Evolutionary conservation across 2,329 filamentous ascomycete species (phyloP).

Genomic region (Pestalotiopsis sp.): DNA sequence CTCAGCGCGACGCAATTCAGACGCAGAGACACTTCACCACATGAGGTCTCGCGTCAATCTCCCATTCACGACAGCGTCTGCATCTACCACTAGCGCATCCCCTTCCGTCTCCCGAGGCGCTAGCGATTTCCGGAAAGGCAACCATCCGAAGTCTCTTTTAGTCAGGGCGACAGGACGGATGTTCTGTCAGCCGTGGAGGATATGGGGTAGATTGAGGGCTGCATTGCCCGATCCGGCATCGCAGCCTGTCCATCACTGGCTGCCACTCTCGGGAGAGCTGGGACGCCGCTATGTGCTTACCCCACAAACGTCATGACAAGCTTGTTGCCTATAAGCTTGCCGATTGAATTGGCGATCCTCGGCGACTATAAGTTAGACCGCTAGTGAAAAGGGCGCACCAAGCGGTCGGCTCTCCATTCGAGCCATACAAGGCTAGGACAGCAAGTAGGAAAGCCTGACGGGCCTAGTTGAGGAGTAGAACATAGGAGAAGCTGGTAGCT

Average conservation of each 20-base stretch:
- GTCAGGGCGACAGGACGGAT: conserved; percentile 2
- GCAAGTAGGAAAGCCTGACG: not conserved
- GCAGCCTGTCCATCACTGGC: conserved; percentile 1
- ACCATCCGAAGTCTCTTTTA: not conserved
- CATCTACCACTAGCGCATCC: not conserved
- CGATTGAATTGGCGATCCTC: not conserved
- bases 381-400: not conserved
- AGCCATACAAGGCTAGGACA: not conserved
- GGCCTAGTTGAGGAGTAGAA: not conserved
- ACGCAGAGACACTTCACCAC: not conserved
- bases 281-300: not conserved
- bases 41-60: not conserved
- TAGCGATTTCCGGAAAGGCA: conserved; percentile 2
- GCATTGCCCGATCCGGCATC: not conserved
- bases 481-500: not conserved
- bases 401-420: not conserved
- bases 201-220: not conserved
- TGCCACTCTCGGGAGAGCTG: not conserved
- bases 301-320: conserved; percentile 4
- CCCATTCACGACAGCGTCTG: not conserved
- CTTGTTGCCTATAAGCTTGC: not conserved
- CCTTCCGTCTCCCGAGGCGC: not conserved
- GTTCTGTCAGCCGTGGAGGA: not conserved
- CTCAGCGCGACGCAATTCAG: not conserved
- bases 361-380: not conserved